Conservation (phyloP, 768 basidiomycete genomes). For the Gloeophyllum trabeum region DNA sequence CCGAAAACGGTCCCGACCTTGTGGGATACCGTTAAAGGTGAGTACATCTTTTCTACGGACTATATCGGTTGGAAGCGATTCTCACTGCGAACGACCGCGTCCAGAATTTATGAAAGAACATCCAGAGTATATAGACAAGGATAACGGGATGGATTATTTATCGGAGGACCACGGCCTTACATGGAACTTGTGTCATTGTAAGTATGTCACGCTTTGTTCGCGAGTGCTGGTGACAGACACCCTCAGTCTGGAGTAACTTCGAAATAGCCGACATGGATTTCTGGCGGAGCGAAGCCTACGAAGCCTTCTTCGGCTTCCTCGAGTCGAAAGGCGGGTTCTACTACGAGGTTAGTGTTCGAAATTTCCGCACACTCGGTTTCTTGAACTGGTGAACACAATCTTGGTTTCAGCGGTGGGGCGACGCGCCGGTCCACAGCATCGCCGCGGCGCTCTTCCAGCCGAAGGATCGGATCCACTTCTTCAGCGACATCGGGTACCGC, state of each 20-base stretch:
- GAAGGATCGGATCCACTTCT: conserved; percentile 90
- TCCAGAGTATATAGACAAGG: conserved; percentile 44
- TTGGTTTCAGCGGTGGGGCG: conserved; percentile 73
- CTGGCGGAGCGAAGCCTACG: conserved; percentile 77
- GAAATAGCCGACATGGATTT: conserved; percentile 81
- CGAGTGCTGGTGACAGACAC: no score
- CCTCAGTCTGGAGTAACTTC: conserved; percentile 84
- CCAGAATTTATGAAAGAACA: conserved; percentile 57
- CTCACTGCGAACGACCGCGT: conserved; percentile 1
- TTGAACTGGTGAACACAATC: no score
- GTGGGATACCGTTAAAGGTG: conserved; percentile 68
- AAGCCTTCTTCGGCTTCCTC: conserved; percentile 72
- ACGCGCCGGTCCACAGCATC: conserved; percentile 75
- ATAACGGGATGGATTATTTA: conserved; percentile 53
- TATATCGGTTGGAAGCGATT: neutral
- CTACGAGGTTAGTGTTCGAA: conserved; percentile 48
- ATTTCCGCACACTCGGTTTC: neutral
- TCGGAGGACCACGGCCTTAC: conserved; percentile 58
- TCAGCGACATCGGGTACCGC: conserved; percentile 86
- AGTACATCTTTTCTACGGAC: no score
- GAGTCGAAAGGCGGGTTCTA: conserved; percentile 80
- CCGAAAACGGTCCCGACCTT: conserved; percentile 70
- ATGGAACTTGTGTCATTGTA: conserved; percentile 59
- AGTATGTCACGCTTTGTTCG: no score
- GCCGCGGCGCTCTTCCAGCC: conserved; percentile 81